phyloP scores from a whole-genome alignment of 106 monocot species.

The Acorus calamus region DNA sequence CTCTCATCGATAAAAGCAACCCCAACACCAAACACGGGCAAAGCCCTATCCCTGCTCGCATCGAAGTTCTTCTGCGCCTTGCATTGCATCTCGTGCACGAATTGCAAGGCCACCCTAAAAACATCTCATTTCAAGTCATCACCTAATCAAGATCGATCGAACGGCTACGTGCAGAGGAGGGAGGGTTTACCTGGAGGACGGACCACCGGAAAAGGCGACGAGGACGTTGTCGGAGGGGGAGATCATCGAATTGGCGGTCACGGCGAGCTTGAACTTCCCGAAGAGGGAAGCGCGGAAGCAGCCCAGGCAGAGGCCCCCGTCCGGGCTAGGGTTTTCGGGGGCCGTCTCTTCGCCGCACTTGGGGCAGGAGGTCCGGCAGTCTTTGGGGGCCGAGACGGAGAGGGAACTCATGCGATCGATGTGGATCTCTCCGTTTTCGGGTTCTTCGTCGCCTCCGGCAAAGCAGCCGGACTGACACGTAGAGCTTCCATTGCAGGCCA shows the following conservation, averaged over 20 bases:
- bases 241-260: slow-evolving; percentile 89
- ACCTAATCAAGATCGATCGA: not conserved
- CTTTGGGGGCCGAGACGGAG: not conserved
- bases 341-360: slow-evolving; percentile 52
- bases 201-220: slow-evolving; percentile 86
- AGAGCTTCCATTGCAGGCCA: no score
- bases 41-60: slow-evolving; percentile 76
- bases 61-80: slow-evolving; percentile 78
- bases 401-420: not conserved
- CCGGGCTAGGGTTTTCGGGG: slow-evolving; percentile 9
- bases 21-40: slow-evolving; percentile 84
- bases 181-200: slow-evolving; percentile 59
- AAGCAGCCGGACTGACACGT: not conserved
- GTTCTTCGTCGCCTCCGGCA: not conserved
- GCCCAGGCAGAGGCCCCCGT: slow-evolving; percentile 26
- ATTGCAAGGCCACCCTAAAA: slow-evolving; percentile 71
- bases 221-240: slow-evolving; percentile 77
- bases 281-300: slow-evolving; percentile 63
- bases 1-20: slow-evolving; percentile 85
- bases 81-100: slow-evolving; percentile 84
- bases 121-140: not conserved
- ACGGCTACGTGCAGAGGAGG: not conserved
- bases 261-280: slow-evolving; percentile 89
- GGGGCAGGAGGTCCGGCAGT: slow-evolving; percentile 21
- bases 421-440: no score